phyloP scores from a whole-genome alignment of 257 asterid genomes.

The Solanum piurae region DNA sequence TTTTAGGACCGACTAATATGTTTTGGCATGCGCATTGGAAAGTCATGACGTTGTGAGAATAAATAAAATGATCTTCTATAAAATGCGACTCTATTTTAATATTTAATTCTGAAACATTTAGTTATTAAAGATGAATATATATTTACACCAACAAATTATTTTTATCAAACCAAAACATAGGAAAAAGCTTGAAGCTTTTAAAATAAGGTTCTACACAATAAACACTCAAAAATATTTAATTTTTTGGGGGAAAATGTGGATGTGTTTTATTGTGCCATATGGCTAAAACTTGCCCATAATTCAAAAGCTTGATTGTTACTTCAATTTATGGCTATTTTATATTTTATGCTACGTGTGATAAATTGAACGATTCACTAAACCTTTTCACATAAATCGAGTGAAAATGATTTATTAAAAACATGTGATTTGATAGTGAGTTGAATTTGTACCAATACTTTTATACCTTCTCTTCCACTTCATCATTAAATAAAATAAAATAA shows the following conservation, averaged over 20 bases:
- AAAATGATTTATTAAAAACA: neutral
- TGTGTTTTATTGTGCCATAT: neutral
- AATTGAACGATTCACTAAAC: neutral
- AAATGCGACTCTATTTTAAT: neutral
- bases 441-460: neutral
- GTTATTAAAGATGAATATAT: neutral
- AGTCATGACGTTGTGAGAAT: too few species aligned
- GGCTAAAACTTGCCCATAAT: constrained; percentile 9
- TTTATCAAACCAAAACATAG: neutral
- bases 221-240: neutral
- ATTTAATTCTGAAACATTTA: rapidly evolving
- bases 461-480: neutral
- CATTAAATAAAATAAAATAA: neutral
- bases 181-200: neutral
- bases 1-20: too few species aligned
- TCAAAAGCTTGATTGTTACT: neutral
- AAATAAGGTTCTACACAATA: neutral
- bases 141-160: neutral
- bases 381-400: neutral
- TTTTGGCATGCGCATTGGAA: too few species aligned
- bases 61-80: too few species aligned
- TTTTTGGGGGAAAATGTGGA: neutral
- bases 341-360: constrained; percentile 5
- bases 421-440: neutral
- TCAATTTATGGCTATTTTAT: neutral